Evolutionary conservation across 768 basidiomycete species (phyloP), one percentile per base, ranked within the genome.

Genomic region (Tulasnella sp.): DNA sequence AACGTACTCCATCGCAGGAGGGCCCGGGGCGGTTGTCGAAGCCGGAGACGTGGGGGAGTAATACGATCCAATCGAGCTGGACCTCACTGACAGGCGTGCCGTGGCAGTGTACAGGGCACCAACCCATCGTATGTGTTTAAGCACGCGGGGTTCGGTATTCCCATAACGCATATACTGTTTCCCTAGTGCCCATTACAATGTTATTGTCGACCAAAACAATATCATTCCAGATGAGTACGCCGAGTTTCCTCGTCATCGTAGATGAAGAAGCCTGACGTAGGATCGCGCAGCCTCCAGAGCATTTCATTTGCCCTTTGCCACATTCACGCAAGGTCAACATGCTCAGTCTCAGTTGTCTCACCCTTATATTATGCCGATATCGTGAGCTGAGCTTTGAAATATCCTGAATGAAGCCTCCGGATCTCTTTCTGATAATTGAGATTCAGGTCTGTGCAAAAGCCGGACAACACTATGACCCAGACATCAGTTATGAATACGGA

Each of bases 211-310:
- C 39, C 37, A 73, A 25, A 34, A 73, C n/a, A 22, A 31, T 14
- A 25, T 73, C n/a, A n/a, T 37, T 19, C 72, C 72, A 9, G 72
- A 73, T 40, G 31, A 73, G 72, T 67, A 22, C 38, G 74, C 36
- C n/a, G 37, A 25, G 17, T 8, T 31, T 68, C n/a, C 15, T 29
- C 17, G 5, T 2, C 36, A 19, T 14, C 31, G n/a, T n/a, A n/a
- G 22, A 71, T 12, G 29, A 71, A 31, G 29, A 3, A 71, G 6
- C 4, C 42, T 38, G 79, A 86, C 87, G 0, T n/a, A 90, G 2
- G 91, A 0, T 93, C 91, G 71, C 89, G 9, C 39, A 73, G 72
- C 29, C 39, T 73, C 15, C 72, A 73, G 31, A 40, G 31, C 9
- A 15, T 73, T 31, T 49, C 72, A 15, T 73, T 73, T 37, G n/a